These are phyloP conservation scores for Gynostemma pentaphyllum DNA, from an alignment of 306 rosid genomes.

Conservation along the genomic window DNA sequence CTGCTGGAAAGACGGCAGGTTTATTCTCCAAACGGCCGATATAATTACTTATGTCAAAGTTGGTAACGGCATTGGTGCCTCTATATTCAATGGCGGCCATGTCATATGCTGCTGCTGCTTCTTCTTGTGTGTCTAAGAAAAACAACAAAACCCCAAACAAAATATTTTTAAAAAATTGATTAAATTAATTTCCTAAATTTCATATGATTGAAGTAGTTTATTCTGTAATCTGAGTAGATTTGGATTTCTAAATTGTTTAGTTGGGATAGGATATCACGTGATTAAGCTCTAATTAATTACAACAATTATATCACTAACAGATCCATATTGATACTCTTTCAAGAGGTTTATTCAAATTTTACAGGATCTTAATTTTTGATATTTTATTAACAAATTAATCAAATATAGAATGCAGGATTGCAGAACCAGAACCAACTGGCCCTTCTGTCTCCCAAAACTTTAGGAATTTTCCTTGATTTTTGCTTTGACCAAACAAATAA, in stretches of 20 bases:
- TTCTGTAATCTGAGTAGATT: not conserved
- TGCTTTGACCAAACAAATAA: not conserved
- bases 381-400: not conserved
- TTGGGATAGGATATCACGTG: conserved; percentile 5
- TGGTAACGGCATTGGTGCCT: conserved; percentile 84
- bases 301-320: not conserved
- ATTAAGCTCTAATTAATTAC: not conserved
- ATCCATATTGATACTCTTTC: not conserved
- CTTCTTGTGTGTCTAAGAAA: conserved; percentile 73
- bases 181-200: conserved; percentile 1
- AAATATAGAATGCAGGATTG: not conserved
- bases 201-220: not conserved
- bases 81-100: conserved; percentile 80
- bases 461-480: conserved; percentile 4
- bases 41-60: conserved; percentile 67
- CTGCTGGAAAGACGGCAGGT: not conserved
- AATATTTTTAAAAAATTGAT: not conserved
- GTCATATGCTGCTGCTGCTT: conserved; percentile 91
- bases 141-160: not conserved
- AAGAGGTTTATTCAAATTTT: not conserved
- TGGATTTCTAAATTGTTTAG: not conserved
- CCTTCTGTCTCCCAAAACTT: not conserved
- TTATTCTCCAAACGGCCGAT: conserved; percentile 25
- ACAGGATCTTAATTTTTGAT: not conserved
- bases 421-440: conserved; percentile 3